Base-by-base conservation (phyloP, 2,329 filamentous ascomycete species). In the Neonectria sp. region DNA sequence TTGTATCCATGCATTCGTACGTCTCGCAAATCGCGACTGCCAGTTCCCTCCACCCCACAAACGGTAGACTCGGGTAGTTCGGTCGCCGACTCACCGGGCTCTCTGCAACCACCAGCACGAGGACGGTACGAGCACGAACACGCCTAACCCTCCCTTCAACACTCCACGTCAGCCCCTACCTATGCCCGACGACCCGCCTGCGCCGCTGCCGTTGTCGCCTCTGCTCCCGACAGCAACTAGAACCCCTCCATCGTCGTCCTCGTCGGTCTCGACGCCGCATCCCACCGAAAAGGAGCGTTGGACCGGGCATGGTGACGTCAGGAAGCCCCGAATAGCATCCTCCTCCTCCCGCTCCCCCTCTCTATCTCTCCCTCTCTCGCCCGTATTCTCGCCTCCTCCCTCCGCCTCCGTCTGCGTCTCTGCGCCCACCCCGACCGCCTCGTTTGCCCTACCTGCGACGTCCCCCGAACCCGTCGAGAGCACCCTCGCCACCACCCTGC, bases 271-370 rank as follows among this genome's bases (percentile, higher is more conserved):
- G 40, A 60, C 33, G 48, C 27, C 56, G 17, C 46, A 49, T 63
- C 60, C 33, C 37, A 53, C 45, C 53, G 56, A 60, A 40, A 65
- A 59, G 57, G 33, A 55, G n/a, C 21, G 29, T 40, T 45, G 43
- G 53, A 40, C 57, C 70, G 64, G 73, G 45, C 57, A 76, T 76
- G 73, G 71, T 75, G 73, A 75, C 73, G 69, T 76, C 71, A 76
- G 70, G 68, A 55, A 60, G 55, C 62, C 65, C 45, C 55, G 57
- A 60, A 58, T 70, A 68, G 56, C 59, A 59, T 60, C 63, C 55
- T 55, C 57, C 31, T 45, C 49, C 55, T 59, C 33, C 51, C 60
- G 40, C 53, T 63, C 61, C 29, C 57, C n/a, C 17, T 53, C 51
- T 46, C 55, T 53, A 49, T 63, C 61, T 33, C 57, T 13, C 21